phyloP scores from a whole-genome alignment of 768 basidiomycete species.

The Mycena leptocephala region DNA sequence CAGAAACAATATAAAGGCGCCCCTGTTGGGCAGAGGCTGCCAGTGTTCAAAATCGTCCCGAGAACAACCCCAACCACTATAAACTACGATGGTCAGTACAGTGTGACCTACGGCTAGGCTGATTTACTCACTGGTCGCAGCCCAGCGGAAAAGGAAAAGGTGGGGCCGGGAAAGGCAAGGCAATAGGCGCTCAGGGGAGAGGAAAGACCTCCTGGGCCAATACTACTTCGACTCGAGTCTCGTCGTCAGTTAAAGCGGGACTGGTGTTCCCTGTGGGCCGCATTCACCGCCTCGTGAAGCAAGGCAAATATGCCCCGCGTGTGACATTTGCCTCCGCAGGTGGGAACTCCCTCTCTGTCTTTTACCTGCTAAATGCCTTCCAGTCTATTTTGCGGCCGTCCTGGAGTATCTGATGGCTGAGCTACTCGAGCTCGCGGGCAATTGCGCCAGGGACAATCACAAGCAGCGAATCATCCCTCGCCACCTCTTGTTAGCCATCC shows the following conservation, averaged over 20 bases:
- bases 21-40: too few relatives aligned
- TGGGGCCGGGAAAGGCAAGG: slow-evolving; percentile 16
- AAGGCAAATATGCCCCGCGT: slow-evolving; percentile 81
- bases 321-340: slow-evolving; percentile 81
- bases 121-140: neutral
- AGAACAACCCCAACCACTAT: neutral
- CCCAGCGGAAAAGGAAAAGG: neutral
- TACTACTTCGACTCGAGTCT: slow-evolving; percentile 49
- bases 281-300: slow-evolving; percentile 85
- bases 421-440: slow-evolving; percentile 89
- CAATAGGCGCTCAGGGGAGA: neutral
- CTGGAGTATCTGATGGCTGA: slow-evolving; percentile 92
- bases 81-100: neutral
- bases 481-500: slow-evolving; percentile 86
- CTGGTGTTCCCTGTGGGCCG: slow-evolving; percentile 88
- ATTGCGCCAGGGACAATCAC: slow-evolving; percentile 86
- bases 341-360: slow-evolving; percentile 40
- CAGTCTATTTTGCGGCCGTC: slow-evolving; percentile 89
- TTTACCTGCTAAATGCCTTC: neutral
- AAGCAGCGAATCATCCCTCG: slow-evolving; percentile 90
- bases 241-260: slow-evolving; percentile 78
- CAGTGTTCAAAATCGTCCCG: neutral
- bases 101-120: too few relatives aligned
- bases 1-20: neutral
- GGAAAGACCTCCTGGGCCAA: too few relatives aligned